Base-by-base conservation (phyloP, 768 basidiomycete genomes). In the Mycena sanguinolenta region DNA sequence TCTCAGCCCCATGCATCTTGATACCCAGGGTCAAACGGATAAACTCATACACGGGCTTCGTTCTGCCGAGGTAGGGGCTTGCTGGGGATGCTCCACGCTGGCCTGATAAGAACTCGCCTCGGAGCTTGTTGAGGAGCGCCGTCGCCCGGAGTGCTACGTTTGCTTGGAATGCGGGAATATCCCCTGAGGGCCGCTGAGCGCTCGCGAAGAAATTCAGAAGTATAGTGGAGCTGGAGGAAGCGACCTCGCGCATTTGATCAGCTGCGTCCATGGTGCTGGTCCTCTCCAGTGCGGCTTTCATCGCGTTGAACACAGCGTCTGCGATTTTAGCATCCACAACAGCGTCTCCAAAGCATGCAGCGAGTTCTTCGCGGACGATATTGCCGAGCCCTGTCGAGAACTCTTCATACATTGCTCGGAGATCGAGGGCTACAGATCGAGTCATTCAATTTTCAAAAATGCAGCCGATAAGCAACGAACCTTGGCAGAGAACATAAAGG, bases 1-100 rank as follows among this genome's bases (percentile, higher is more conserved):
- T 95, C 73, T 93, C 92, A n/a, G 81, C 77, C 8, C 94, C 94
- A 65, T 94, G 90, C 92, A 94, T 95, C 73, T 82, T 82, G 32
- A 96, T 82, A 6, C 89, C 91, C 23, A 95, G 82, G 25, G 82
- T 85, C 34, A 86, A 77, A 32, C 95, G 86, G 28, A 96, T 84
- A 74, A 86, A 96, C 76, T 90, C 88, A 79, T 96, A 96, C 57
- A 95, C 74, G 7, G 81, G 73, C 55, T 86, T 85, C 14, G 93
- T 93, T 78, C 78, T 78, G 54, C 83, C 83, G 57, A 97, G 84
- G 79, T 84, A 90, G 16, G 75, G 74, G 70, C 89, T 88, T 3
- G 95, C 94, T 1, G 95, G 94, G 10, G 92, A 85, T 19, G 82
- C 77, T 7, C 92, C 93, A 19, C 86, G 84, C 50, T 77, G 82